Evolutionary conservation across 805 yeast genomes (phyloP).

Genomic region (Nakazawaea populi): DNA sequence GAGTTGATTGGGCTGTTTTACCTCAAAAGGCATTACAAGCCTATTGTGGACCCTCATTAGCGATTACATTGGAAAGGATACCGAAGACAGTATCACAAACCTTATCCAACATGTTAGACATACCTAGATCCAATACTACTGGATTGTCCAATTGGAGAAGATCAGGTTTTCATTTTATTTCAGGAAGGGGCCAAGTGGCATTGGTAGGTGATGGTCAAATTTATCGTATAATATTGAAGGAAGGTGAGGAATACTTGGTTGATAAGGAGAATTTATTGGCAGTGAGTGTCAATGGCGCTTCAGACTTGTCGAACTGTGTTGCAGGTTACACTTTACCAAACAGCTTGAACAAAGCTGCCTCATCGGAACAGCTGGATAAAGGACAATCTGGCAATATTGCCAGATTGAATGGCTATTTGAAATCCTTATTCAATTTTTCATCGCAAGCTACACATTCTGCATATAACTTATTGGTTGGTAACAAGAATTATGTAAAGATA

Average conservation of each 20-base stretch:
- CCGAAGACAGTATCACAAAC: slow-evolving; percentile 34
- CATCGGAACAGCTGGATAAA: background rate
- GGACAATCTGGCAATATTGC: background rate
- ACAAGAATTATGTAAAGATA: slow-evolving; percentile 40
- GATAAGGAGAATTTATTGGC: slow-evolving; percentile 43
- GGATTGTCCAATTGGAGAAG: slow-evolving; percentile 33
- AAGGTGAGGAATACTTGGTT: slow-evolving; percentile 43
- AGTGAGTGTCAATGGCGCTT: slow-evolving; percentile 40
- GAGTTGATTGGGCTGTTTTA: slow-evolving; percentile 57
- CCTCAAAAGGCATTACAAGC: slow-evolving; percentile 41
- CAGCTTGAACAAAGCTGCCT: slow-evolving; percentile 11
- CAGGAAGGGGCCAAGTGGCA: slow-evolving; percentile 55
- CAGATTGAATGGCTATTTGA: slow-evolving; percentile 1
- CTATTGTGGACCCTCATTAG: slow-evolving; percentile 47
- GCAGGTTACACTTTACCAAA: slow-evolving; percentile 17
- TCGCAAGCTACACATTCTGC: slow-evolving; percentile 8
- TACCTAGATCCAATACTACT: slow-evolving; percentile 22
- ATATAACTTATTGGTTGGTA: slow-evolving; percentile 23
- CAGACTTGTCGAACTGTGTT: slow-evolving; percentile 37
- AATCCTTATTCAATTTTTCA: background rate
- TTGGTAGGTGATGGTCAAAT: slow-evolving; percentile 50
- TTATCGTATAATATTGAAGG: slow-evolving; percentile 38
- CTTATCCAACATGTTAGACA: slow-evolving; percentile 20
- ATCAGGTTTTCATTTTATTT: slow-evolving; percentile 39
- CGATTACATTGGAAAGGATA: slow-evolving; percentile 27